These are phyloP conservation scores for Aspergillus sp. DNA, from an alignment of 2,329 filamentous ascomycete species.

Conservation along the genomic window DNA sequence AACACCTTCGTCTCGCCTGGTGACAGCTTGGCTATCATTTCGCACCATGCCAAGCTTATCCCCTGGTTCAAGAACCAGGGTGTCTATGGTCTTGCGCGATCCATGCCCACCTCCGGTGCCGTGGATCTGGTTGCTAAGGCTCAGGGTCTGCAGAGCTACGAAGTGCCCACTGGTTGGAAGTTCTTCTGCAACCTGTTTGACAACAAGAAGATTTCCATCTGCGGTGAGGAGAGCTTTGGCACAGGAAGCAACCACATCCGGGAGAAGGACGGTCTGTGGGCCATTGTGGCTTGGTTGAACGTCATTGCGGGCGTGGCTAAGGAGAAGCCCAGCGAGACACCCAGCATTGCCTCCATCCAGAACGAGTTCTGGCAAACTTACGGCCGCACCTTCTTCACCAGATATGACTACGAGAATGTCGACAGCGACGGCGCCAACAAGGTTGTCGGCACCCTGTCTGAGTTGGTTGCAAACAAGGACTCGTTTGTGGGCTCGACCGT, in stretches of 20 bases:
- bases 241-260: conserved; percentile 98
- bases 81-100: conserved; percentile 89
- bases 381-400: conserved; percentile 97
- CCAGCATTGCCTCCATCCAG: conserved; percentile 94
- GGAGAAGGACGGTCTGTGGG: conserved; percentile 98
- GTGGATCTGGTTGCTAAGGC: conserved; percentile 95
- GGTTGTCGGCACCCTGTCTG: conserved; percentile 75
- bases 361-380: conserved; percentile 95
- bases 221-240: conserved; percentile 96
- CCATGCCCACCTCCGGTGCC: conserved; percentile 95
- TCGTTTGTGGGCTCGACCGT: conserved; percentile 83
- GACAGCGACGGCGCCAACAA: conserved; percentile 88
- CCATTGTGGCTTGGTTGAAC: conserved; percentile 95
- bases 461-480: conserved; percentile 65
- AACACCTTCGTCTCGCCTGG: conserved; percentile 95
- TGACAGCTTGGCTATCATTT: conserved; percentile 96
- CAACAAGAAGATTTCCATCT: conserved; percentile 93
- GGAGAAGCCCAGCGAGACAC: conserved; percentile 70
- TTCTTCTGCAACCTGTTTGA: conserved; percentile 98
- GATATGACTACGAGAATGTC: conserved; percentile 96
- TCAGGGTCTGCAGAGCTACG: conserved; percentile 85
- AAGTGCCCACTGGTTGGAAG: conserved; percentile 98
- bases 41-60: conserved; percentile 92
- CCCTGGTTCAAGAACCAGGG: conserved; percentile 98
- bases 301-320: conserved; percentile 93